Conservation (phyloP, 2,329 filamentous ascomycete genomes). For the Rhynchosporium graminicola region DNA sequence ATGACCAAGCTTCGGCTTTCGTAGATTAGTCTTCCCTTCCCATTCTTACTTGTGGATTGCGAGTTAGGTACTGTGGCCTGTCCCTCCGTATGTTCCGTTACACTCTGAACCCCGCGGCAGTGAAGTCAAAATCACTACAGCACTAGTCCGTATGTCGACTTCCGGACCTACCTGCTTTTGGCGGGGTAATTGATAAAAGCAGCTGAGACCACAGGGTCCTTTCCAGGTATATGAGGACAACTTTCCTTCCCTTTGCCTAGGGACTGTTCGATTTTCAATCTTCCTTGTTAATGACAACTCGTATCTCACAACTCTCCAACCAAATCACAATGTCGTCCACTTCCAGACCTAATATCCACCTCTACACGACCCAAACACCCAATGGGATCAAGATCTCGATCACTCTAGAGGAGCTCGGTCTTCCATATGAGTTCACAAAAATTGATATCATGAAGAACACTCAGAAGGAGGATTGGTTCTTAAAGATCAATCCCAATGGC, state of each 20-base stretch:
- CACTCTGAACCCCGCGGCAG: not conserved
- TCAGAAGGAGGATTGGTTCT: constrained; percentile 78
- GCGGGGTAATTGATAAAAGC: constrained; percentile 4
- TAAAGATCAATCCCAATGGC: constrained; percentile 90
- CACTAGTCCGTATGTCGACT: not conserved
- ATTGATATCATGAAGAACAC: constrained; percentile 72
- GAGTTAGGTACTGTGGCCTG: too few relatives aligned
- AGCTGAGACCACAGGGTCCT: not conserved
- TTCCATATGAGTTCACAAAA: constrained; percentile 75
- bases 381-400: constrained; percentile 93
- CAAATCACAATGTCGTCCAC: constrained; percentile 47
- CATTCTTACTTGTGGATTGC: constrained; percentile 7
- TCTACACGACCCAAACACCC: constrained; percentile 70
- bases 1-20: constrained; percentile 18
- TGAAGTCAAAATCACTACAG: constrained; percentile 18
- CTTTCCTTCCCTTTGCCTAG: too few relatives aligned
- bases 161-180: not conserved
- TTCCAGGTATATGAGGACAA: not conserved
- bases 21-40: not conserved
- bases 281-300: constrained; percentile 27
- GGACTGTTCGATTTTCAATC: not conserved
- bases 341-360: constrained; percentile 38
- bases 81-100: too few relatives aligned
- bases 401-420: constrained; percentile 77
- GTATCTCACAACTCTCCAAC: constrained; percentile 29